Evolutionary conservation across 2,329 filamentous ascomycete species (phyloP).

Genomic region (Pseudonectria buxi): DNA sequence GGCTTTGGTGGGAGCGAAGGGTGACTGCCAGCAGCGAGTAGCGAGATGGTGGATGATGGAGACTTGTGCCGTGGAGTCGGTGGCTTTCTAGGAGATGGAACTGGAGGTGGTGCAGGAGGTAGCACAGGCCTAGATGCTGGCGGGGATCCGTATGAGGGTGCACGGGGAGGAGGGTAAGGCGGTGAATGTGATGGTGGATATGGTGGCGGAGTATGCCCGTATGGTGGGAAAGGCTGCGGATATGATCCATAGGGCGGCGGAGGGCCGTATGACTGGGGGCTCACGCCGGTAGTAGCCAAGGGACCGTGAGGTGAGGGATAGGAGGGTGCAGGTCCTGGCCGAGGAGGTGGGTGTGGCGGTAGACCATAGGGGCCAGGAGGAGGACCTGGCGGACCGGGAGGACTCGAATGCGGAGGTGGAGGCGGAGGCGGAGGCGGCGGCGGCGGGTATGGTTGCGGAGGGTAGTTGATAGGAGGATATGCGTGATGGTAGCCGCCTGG

Average conservation of each 20-base stretch:
- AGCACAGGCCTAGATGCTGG: conserved; percentile 10
- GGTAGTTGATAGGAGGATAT: conserved; percentile 1
- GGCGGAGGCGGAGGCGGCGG: conserved; percentile 5
- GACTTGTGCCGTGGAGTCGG: conserved; percentile 11
- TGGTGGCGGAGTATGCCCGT: conserved; percentile 12
- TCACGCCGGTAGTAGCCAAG: conserved; percentile 9
- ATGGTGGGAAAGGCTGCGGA: conserved; percentile 11
- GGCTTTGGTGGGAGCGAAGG: conserved; percentile 29
- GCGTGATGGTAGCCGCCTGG: not conserved
- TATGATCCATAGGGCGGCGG: conserved; percentile 9
- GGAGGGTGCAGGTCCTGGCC: conserved; percentile 8
- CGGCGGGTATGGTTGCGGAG: conserved; percentile 1
- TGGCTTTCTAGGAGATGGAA: conserved; percentile 10
- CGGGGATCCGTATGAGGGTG: conserved; percentile 14
- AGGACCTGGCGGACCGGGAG: conserved; percentile 6
- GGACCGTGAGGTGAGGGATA: conserved; percentile 17
- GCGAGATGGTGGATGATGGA: conserved; percentile 7
- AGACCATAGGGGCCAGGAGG: conserved; percentile 4
- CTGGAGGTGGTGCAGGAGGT: conserved; percentile 8
- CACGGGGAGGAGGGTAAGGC: conserved; percentile 13
- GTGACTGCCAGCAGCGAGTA: conserved; percentile 10
- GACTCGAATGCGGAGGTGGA: not conserved
- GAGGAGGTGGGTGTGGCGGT: conserved; percentile 7
- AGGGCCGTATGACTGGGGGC: conserved; percentile 3
- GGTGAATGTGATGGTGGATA: conserved; percentile 17